Conservation (phyloP, 2,329 filamentous ascomycete genomes). For the Penicillium brasilianum region DNA sequence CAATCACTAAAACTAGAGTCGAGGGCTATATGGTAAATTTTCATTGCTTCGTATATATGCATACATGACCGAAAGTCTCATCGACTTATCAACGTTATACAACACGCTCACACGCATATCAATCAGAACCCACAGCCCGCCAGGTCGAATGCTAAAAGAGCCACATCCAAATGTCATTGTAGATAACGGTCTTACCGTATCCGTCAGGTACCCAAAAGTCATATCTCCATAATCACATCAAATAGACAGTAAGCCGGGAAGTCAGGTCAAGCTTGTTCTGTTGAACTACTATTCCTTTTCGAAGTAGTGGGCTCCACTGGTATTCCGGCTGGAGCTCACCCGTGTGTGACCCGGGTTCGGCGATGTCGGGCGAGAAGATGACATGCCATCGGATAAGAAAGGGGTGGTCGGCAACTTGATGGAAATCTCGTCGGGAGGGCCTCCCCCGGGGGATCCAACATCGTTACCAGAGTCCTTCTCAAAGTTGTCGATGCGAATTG, state of each 20-base stretch:
- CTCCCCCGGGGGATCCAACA: slow-evolving; percentile 28
- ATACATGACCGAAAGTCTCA: slow-evolving; percentile 28
- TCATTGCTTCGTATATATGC: slow-evolving; percentile 37
- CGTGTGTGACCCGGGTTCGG: slow-evolving; percentile 56
- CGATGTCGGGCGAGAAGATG: slow-evolving; percentile 59
- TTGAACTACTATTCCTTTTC: slow-evolving; percentile 36
- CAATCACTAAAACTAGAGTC: background rate
- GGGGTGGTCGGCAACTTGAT: slow-evolving; percentile 55
- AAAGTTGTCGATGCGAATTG: slow-evolving; percentile 68
- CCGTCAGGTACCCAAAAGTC: slow-evolving; percentile 28
- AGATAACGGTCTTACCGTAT: slow-evolving; percentile 15
- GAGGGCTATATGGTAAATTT: slow-evolving; percentile 21
- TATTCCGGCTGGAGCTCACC: slow-evolving; percentile 45
- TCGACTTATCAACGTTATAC: slow-evolving; percentile 10
- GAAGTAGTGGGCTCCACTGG: slow-evolving; percentile 45
- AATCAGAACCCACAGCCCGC: slow-evolving; percentile 4
- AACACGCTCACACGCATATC: slow-evolving; percentile 16
- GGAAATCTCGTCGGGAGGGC: slow-evolving; percentile 51
- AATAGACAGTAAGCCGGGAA: background rate
- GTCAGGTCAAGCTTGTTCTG: slow-evolving; percentile 1
- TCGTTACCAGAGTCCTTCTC: slow-evolving; percentile 73
- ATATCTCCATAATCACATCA: slow-evolving; percentile 18
- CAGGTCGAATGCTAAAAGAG: slow-evolving; percentile 11
- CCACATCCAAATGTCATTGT: background rate
- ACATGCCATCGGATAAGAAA: slow-evolving; percentile 54